A percentile compares a stretch with the other conserved stretches of the same genome.
Evolutionary conservation across 169 alveolate genomes (phyloP).

Genomic region (Cryptosporidium ryanae): DNA sequence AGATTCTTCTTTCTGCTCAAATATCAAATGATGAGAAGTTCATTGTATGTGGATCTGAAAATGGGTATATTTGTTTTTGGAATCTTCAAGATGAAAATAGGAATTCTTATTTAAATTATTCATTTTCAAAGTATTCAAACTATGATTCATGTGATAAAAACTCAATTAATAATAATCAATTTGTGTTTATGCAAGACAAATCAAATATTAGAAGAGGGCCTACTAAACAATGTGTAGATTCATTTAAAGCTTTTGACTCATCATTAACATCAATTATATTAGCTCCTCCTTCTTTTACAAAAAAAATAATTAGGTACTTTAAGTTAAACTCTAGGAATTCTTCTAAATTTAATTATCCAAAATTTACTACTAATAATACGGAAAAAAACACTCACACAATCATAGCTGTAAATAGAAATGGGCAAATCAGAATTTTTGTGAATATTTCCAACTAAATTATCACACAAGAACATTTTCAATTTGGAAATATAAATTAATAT

Average conservation of each 20-base stretch:
- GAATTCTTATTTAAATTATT: neutral
- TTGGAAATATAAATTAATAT: neutral
- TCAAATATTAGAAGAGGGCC: constrained; percentile 68
- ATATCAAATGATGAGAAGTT: constrained; percentile 57
- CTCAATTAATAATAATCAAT: neutral
- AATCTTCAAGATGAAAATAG: constrained; percentile 17
- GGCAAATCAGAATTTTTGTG: constrained; percentile 50
- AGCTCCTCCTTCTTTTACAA: constrained; percentile 45
- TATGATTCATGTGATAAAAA: neutral
- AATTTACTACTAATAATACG: neutral
- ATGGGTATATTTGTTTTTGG: constrained; percentile 71
- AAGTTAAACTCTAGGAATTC: constrained; percentile 5
- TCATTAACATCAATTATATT: constrained; percentile 49
- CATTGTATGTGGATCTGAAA: constrained; percentile 62
- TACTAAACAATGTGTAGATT: constrained; percentile 60
- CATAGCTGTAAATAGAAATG: constrained; percentile 61
- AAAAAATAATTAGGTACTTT: constrained; percentile 29
- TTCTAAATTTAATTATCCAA: constrained; percentile 23
- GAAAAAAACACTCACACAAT: constrained; percentile 28
- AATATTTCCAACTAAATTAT: constrained; percentile 30
- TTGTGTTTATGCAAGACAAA: neutral
- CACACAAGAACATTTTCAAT: neutral
- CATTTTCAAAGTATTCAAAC: neutral
- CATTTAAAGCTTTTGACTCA: constrained; percentile 67
- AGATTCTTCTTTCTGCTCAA: constrained; percentile 64